Percentiles rank a stretch among this genome's conserved stretches.
These are phyloP conservation scores for Chaetomiaceae sp. DNA, from an alignment of 2,329 filamentous ascomycete species.

Conservation along the genomic window DNA sequence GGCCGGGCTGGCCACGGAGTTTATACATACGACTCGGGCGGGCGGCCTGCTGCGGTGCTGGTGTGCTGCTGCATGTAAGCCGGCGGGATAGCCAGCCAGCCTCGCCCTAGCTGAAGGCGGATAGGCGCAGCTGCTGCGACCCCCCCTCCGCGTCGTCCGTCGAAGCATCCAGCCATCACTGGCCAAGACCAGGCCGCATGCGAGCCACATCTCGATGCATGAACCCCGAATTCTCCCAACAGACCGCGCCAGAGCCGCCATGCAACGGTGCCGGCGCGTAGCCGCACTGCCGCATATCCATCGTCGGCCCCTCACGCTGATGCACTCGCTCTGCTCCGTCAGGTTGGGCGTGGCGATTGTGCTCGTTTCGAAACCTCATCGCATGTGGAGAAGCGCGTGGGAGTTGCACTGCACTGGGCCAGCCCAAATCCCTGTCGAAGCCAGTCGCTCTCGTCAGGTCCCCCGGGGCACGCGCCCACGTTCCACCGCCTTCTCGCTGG, in stretches of 20 bases:
- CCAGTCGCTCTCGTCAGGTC: no score
- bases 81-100: not conserved
- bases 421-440: not conserved
- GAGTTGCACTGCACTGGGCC: not conserved
- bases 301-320: not conserved
- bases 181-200: not conserved
- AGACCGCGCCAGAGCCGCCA: not conserved
- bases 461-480: no score
- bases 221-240: no score
- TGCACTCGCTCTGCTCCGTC: not conserved
- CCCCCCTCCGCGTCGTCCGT: not conserved
- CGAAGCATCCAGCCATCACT: no score
- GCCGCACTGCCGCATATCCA: not conserved
- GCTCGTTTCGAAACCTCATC: not conserved
- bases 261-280: not conserved
- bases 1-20: not conserved
- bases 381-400: not conserved
- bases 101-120: constrained; percentile 1
- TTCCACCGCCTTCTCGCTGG: no score
- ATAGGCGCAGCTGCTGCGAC: not conserved
- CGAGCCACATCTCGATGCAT: not conserved
- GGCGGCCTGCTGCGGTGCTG: no score
- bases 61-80: no score
- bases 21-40: no score
- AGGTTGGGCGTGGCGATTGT: not conserved